Evolutionary conservation across 805 yeast species (phyloP).

Genomic region (Barnettozyma salicaria): DNA sequence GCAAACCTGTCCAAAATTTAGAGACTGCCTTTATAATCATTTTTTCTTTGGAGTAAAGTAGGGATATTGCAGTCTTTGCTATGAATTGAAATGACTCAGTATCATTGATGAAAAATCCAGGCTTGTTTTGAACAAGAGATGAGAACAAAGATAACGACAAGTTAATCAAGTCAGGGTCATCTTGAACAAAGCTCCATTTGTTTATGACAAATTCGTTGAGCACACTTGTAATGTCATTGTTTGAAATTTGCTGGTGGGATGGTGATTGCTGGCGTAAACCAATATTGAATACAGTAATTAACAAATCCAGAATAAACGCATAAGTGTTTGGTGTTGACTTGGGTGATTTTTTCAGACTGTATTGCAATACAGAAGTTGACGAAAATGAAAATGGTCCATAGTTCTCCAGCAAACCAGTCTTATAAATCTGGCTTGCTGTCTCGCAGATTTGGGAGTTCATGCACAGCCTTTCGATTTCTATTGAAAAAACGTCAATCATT

Average conservation of each 20-base stretch:
- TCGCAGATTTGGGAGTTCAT: slow-evolving; percentile 51
- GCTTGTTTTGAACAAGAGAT: slow-evolving; percentile 43
- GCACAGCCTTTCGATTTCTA: slow-evolving; percentile 32
- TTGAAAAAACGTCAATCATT: slow-evolving; percentile 37
- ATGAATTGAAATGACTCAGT: slow-evolving; percentile 25
- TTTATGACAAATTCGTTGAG: slow-evolving; percentile 18
- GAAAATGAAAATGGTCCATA: slow-evolving; percentile 63
- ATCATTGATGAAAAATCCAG: slow-evolving; percentile 39
- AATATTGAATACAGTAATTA: slow-evolving; percentile 16
- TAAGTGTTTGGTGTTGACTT: slow-evolving; percentile 9
- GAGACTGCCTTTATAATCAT: slow-evolving; percentile 43
- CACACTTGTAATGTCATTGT: slow-evolving; percentile 13
- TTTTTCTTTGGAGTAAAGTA: slow-evolving; percentile 39
- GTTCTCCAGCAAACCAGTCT: slow-evolving; percentile 57
- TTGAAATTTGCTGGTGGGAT: slow-evolving; percentile 6
- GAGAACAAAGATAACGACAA: slow-evolving; percentile 45
- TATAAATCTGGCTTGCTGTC: slow-evolving; percentile 55
- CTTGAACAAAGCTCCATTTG: slow-evolving; percentile 26
- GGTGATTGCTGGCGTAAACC: slow-evolving; percentile 11
- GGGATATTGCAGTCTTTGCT: slow-evolving; percentile 25
- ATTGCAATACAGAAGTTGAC: slow-evolving; percentile 35
- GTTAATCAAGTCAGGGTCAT: slow-evolving; percentile 58
- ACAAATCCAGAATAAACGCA: slow-evolving; percentile 16
- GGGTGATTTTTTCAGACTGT: slow-evolving; percentile 28
- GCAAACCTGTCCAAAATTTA: slow-evolving; percentile 47